Conservation (phyloP, 257 asterid species). For the Petunia axillaris region DNA sequence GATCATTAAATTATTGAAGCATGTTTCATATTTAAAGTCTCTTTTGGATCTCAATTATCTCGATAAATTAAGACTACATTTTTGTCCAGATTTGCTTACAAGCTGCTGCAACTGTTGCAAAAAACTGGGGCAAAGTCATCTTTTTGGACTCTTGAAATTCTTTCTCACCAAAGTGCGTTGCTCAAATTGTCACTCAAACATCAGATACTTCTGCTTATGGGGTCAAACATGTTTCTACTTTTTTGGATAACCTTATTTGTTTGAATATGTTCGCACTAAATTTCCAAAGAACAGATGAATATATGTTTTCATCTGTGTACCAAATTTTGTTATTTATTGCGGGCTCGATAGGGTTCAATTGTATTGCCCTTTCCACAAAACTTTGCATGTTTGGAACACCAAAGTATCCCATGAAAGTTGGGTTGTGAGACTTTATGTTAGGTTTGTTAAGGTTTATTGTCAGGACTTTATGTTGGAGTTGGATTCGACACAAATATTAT, state of each 20-base stretch:
- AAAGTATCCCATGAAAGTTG: background rate
- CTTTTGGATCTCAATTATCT: background rate
- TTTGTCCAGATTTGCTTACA: conserved; percentile 68
- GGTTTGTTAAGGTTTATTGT: background rate
- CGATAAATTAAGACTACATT: conserved; percentile 20
- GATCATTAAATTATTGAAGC: conserved; percentile 4
- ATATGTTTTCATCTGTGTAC: background rate
- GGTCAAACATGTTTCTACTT: conserved; percentile 39
- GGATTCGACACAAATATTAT: too few species aligned
- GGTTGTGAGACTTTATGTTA: background rate
- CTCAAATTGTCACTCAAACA: conserved; percentile 53
- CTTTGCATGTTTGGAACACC: background rate
- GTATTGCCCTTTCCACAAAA: too few species aligned
- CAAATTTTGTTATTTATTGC: conserved; percentile 2
- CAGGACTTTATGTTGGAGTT: too few species aligned
- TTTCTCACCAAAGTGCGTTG: conserved; percentile 75
- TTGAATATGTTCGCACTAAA: background rate
- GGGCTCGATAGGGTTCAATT: background rate
- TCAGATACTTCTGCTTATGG: conserved; percentile 42
- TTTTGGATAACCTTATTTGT: background rate
- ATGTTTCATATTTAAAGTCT: conserved; percentile 18
- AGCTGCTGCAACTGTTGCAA: conserved; percentile 67
- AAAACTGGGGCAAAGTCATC: conserved; percentile 55
- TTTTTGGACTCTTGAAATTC: conserved; percentile 86
- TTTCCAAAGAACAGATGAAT: background rate